Base-by-base conservation (phyloP, 148 eudicot species). In the Pouteria glomerata region DNA sequence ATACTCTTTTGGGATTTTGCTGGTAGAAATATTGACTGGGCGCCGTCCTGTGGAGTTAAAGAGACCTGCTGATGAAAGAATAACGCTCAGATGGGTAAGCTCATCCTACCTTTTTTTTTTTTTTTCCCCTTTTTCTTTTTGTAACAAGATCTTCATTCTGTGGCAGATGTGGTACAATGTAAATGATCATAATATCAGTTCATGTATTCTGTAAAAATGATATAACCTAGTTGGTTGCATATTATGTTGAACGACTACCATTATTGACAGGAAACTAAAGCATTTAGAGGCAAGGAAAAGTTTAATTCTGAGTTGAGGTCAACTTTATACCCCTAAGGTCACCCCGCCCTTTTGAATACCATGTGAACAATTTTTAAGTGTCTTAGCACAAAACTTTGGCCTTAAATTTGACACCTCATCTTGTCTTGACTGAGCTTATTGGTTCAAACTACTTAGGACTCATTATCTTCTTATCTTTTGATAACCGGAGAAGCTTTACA, bases 31-130 rank as follows among this genome's bases (percentile, higher is more conserved):
- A 73, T 82, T 96, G 58, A 92, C 96, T 3, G 99, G 94, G 16
- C 96, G 97, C 14, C 88, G 96, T 18, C 99, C 99, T 35, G 94
- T 96, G 77, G 99, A 96, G 65, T 78, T 86, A 67, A 87, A 77
- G 79, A 84, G 76, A 79, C 80, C 88, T 48, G 58, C 85, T 30
- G 83, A 85, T 13, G 92, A 92, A 83, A 82, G 90, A 79, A 85
- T 96, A 26, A 84, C 91, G 12, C 75, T 92, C 68, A 81, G 89
- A 92, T 92, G 97, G 99, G 99, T 96, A 87, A 78, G 85, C 56
- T 66, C 35, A 45, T 78, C 68, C 21, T 31, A 62, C n/a, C 23
- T 15, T 55, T 35, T 44, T 3, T n/a, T n/a, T n/a, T n/a, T n/a
- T n/a, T n/a, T n/a, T n/a, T n/a, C n/a, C n/a, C n/a, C n/a, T n/a